Evolutionary conservation across 305 asterid species (phyloP).

Genomic region (Fraxinus platypoda): DNA sequence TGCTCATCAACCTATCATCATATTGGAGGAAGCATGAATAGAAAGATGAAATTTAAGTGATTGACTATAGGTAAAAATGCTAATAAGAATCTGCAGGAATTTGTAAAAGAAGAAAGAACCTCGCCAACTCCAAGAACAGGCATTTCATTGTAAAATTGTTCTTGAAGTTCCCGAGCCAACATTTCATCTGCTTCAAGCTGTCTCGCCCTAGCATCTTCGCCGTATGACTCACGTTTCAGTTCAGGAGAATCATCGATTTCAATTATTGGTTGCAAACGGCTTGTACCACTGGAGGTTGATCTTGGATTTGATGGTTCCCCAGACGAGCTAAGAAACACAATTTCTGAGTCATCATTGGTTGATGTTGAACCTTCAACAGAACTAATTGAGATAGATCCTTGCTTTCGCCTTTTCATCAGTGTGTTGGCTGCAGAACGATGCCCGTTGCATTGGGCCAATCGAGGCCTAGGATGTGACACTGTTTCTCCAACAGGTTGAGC

Average conservation of each 20-base stretch:
- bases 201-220: slow-evolving; percentile 51
- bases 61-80: slow-evolving; percentile 7
- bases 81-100: neutral
- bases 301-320: slow-evolving; percentile 34
- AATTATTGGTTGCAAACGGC: slow-evolving; percentile 37
- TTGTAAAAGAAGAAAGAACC: slow-evolving; percentile 37
- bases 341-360: slow-evolving; percentile 44
- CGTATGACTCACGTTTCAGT: slow-evolving; percentile 30
- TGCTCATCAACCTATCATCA: slow-evolving; percentile 56
- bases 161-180: slow-evolving; percentile 90
- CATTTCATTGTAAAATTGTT: slow-evolving; percentile 71
- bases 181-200: slow-evolving; percentile 91
- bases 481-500: slow-evolving; percentile 39
- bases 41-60: slow-evolving; percentile 8
- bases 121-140: slow-evolving; percentile 48
- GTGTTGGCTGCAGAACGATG: slow-evolving; percentile 31
- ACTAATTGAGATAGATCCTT: slow-evolving; percentile 44
- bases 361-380: slow-evolving; percentile 58
- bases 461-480: slow-evolving; percentile 33
- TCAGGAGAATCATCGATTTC: slow-evolving; percentile 60
- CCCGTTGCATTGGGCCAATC: slow-evolving; percentile 26
- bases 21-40: slow-evolving; percentile 17
- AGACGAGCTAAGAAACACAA: slow-evolving; percentile 46
- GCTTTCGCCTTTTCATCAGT: slow-evolving; percentile 48
- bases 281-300: slow-evolving; percentile 24